Evolutionary conservation across 1,284 basidiomycete genomes (phyloP), one percentile per base, ranked within the genome.

Genomic region (Ganoderma lingzhi): DNA sequence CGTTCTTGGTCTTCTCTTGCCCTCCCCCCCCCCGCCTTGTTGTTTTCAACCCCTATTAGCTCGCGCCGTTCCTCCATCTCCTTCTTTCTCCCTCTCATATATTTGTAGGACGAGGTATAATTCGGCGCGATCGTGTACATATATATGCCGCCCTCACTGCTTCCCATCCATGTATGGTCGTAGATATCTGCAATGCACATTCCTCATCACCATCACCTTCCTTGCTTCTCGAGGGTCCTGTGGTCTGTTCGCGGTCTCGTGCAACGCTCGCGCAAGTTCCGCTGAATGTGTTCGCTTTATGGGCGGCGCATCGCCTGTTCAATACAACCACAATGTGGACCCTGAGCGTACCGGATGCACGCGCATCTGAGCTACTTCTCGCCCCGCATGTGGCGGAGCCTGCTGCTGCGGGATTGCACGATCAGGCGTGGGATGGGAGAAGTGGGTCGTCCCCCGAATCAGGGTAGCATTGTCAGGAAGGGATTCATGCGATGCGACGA

Each of bases 91-190:
- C 59, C 17, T 15, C 30, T 65, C 63, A 41, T 41, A 48, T 73
- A 73, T 66, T 62, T 70, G 64, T 70, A 73, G 67, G 69, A 70
- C 67, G 70, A 72, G 68, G 70, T 70, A 70, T 72, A 74, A 74
- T 74, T 60, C 30, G 66, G 64, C 70, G 71, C 72, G 72, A 51
- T 28, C 48, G 70, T 72, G 70, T 71, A 68, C 58, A 70, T 72
- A 71, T 70, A 71, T 70, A 68, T 71, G 64, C 23, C 32, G 35
- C 58, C 23, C 48, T 39, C 61, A 56, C 67, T 67, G 64, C 67
- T 62, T 55, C 62, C 28, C 64, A 17, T 35, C 15, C 51, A 64
- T 70, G 68, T n/a, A n/a, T n/a, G n/a, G n/a, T n/a, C n/a, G n/a
- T 68, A 68, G 63, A 68, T 68, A 62, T 64, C 67, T 28, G 62